Percentiles rank a stretch among this genome's conserved stretches.
Evolutionary conservation across 768 basidiomycete species (phyloP).

Genomic region (Coprinopsis marcescibilis): DNA sequence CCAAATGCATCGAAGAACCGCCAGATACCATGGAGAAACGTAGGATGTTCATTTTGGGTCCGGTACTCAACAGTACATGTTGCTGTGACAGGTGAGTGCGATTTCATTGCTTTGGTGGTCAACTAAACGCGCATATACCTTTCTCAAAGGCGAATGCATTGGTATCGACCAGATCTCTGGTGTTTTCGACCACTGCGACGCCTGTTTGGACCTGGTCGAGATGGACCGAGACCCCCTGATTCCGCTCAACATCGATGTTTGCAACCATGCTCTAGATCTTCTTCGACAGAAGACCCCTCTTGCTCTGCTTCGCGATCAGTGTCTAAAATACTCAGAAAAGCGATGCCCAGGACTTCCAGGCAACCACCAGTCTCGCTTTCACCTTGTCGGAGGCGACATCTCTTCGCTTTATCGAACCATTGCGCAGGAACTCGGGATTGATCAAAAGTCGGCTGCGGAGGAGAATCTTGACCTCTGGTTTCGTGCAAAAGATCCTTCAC

Average conservation of each 20-base stretch:
- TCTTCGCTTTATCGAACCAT: constrained; percentile 21
- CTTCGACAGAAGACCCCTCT: constrained; percentile 14
- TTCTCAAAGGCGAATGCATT: neutral
- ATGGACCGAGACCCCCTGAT: constrained; percentile 3
- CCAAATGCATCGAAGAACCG: constrained; percentile 10
- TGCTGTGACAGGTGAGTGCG: neutral
- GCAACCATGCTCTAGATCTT: neutral
- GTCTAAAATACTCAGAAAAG: constrained; percentile 15
- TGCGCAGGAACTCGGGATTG: constrained; percentile 19
- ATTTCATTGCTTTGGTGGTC: no score
- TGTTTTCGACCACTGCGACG: constrained; percentile 17
- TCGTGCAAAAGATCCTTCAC: constrained; percentile 14
- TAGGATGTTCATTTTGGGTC: constrained; percentile 17
- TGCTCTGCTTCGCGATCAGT: constrained; percentile 15
- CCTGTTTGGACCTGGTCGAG: constrained; percentile 9
- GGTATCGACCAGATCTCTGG: constrained; percentile 18
- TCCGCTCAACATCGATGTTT: neutral
- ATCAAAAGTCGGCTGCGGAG: constrained; percentile 19
- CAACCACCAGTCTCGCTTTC: constrained; percentile 14
- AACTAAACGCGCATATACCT: no score
- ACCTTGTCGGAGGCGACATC: constrained; percentile 14
- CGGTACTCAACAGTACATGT: constrained; percentile 14
- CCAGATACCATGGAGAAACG: constrained; percentile 16
- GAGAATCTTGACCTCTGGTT: constrained; percentile 25
- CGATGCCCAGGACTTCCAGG: constrained; percentile 16